Conservation (phyloP, 331 rosid species). For the Acacia concinna region DNA sequence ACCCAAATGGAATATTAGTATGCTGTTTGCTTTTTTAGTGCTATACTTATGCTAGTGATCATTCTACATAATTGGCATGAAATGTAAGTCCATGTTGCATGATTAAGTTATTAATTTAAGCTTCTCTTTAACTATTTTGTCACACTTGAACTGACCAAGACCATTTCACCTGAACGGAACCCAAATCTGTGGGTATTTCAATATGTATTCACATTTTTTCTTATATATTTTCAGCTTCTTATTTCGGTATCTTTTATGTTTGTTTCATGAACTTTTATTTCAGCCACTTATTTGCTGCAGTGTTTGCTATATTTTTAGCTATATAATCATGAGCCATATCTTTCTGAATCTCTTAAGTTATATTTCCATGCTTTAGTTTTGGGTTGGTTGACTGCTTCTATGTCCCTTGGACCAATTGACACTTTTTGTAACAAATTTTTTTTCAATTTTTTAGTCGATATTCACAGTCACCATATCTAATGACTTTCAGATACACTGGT, state of each 20-base stretch:
- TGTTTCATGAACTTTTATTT: not conserved
- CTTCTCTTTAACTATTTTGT: not conserved
- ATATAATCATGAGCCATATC: constrained; percentile 5
- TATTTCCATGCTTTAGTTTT: constrained; percentile 2
- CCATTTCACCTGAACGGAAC: not conserved
- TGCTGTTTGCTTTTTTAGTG: constrained; percentile 9
- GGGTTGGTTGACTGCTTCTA: not conserved
- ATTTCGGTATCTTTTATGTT: not conserved
- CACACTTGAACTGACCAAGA: not conserved
- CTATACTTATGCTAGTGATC: not conserved
- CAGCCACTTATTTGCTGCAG: not conserved
- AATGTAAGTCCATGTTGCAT: constrained; percentile 4
- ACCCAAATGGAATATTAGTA: not conserved
- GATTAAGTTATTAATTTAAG: not conserved
- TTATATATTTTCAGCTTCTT: not conserved
- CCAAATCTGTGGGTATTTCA: not conserved
- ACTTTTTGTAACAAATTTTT: not conserved
- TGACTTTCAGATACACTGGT: constrained; percentile 71
- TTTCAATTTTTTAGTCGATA: not conserved
- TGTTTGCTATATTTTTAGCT: constrained; percentile 1
- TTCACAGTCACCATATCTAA: constrained; percentile 19
- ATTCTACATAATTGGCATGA: constrained; percentile 12
- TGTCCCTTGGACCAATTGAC: constrained; percentile 5
- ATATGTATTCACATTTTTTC: not conserved
- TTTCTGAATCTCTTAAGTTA: not conserved